Percentiles rank a stretch among this genome's conserved stretches.
Evolutionary conservation across 2,329 filamentous ascomycete genomes (phyloP).

Genomic region (Arachnopeziza araneosa): DNA sequence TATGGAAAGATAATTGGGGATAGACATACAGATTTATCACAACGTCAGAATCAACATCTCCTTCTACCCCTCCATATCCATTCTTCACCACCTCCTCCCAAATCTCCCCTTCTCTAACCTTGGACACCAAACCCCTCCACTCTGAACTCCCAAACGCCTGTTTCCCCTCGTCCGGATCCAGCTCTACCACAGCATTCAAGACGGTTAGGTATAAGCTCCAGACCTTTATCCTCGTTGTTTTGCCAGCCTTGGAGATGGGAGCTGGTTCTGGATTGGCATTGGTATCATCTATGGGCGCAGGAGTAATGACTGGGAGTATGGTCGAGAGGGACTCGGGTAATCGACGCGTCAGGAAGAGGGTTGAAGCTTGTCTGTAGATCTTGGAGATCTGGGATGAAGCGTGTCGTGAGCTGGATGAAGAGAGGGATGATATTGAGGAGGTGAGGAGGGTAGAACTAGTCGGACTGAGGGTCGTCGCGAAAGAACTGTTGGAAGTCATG

Average conservation of each 20-base stretch:
- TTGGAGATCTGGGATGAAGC: constrained; percentile 73
- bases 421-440: constrained; percentile 64
- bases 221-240: constrained; percentile 83
- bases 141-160: constrained; percentile 77
- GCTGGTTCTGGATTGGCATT: constrained; percentile 39
- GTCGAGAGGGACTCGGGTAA: constrained; percentile 84
- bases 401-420: constrained; percentile 50
- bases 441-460: constrained; percentile 46
- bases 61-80: constrained; percentile 83
- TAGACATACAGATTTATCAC: constrained; percentile 72
- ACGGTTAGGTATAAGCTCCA: constrained; percentile 97
- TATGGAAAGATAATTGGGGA: constrained; percentile 4
- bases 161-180: constrained; percentile 87
- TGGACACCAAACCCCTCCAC: constrained; percentile 76
- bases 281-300: constrained; percentile 33
- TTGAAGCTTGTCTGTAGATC: constrained; percentile 88
- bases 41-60: constrained; percentile 89
- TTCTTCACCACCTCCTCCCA: constrained; percentile 89
- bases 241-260: constrained; percentile 73
- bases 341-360: constrained; percentile 89
- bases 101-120: constrained; percentile 82
- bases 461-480: constrained; percentile 23
- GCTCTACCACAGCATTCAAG: constrained; percentile 82
- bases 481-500: constrained; percentile 25
- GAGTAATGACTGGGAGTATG: constrained; percentile 73